These are phyloP conservation scores for Gnomoniopsis sp. DNA, from an alignment of 2,329 filamentous ascomycete genomes.

Conservation along the genomic window DNA sequence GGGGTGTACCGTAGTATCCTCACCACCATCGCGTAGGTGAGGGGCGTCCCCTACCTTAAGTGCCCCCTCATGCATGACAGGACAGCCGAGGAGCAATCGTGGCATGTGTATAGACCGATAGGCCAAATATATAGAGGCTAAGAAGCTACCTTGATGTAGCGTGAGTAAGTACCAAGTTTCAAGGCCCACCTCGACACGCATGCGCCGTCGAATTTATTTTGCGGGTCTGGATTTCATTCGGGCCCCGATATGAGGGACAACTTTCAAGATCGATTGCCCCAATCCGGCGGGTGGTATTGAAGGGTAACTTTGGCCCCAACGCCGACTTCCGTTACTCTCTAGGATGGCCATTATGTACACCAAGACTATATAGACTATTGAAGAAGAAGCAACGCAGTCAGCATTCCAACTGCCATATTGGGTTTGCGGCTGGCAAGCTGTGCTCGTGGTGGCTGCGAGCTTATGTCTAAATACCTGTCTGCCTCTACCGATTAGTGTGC, in stretches of 20 bases:
- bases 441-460: neutral
- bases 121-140: too few relatives aligned
- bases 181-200: neutral
- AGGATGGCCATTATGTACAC: neutral
- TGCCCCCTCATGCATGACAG: neutral
- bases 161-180: neutral
- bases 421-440: neutral
- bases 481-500: too few relatives aligned
- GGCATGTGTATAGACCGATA: neutral
- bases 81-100: neutral
- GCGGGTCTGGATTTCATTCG: neutral
- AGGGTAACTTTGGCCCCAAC: neutral
- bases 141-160: neutral
- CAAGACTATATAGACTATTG: neutral
- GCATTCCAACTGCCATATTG: neutral
- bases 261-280: neutral
- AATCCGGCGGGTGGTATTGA: slow-evolving; percentile 3
- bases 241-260: neutral
- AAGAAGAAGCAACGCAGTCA: neutral
- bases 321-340: neutral
- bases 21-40: neutral
- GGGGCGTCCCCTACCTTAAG: too few relatives aligned
- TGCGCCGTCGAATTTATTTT: neutral
- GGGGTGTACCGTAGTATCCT: neutral
- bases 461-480: too few relatives aligned